Evolutionary conservation across 495 filamentous ascomycete species (phyloP), one percentile per base, ranked within the genome.

Genomic region (Penicillium paradoxum): DNA sequence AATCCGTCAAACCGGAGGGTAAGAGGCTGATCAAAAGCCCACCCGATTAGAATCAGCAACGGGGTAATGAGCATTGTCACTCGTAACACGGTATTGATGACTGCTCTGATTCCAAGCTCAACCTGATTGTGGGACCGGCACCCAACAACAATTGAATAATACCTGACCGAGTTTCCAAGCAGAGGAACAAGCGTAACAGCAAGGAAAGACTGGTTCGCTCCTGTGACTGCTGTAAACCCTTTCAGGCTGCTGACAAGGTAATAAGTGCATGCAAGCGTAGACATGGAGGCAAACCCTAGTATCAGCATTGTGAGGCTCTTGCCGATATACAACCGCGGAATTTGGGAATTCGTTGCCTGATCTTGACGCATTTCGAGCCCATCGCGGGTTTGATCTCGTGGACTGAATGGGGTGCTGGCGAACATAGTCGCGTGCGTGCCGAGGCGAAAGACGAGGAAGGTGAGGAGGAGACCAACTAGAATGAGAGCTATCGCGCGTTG

Each of bases 381-480:
- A 43, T 32, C 9, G 19, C 17, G 36, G 25, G 15, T 6, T 18
- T 36, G 47, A 9, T 18, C 29, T 43, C 34, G 25, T 36, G 51
- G 48, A 6, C 22, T 24, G 45, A 49, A 42, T 32, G 50, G 45
- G 17, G 40, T 49, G 19, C 42, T 47, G 27, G 48, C 45, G 19
- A 64, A 57, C 21, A 66, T 45, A 8, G 39, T 27, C 1, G 51
- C 45, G 34, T 67, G 62, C n/a, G 67, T 58, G 47, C 58, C 49
- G 43, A 73, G 48, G 49, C 57, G 54, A 56, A 70, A 91, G 8
- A 87, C 45, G 30, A 90, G 76, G 57, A 88, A 91, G 4, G 86
- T 69, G 41, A 80, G 59, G 57, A 89, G 88, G 1, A 89, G 75
- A 40, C 86, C 39, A 9, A 90, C 70, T 3, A 90, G 70, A n/a